A percentile compares a stretch with the other conserved stretches of the same genome.
These are phyloP conservation scores for Suillus luteus DNA, from an alignment of 768 basidiomycete genomes.

Conservation along the genomic window DNA sequence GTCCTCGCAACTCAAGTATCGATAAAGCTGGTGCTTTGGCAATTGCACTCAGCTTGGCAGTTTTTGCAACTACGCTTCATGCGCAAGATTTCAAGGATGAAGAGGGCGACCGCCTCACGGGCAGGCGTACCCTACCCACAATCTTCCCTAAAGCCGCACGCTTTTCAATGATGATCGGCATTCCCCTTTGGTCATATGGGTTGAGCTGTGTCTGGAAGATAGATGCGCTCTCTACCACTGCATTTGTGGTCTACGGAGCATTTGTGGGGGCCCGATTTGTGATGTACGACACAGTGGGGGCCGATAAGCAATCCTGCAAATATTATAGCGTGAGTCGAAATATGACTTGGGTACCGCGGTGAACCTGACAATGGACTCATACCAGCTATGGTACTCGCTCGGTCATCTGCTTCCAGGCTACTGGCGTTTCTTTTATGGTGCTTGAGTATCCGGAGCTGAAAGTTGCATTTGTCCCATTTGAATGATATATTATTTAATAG, in stretches of 20 bases:
- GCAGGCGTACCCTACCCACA: slow-evolving; percentile 48
- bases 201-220: slow-evolving; percentile 40
- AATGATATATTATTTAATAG: neutral
- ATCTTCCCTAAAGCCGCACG: slow-evolving; percentile 41
- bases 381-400: slow-evolving; percentile 37
- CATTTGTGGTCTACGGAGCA: slow-evolving; percentile 35
- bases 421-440: slow-evolving; percentile 35
- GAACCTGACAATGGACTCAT: neutral
- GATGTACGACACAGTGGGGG: slow-evolving; percentile 27
- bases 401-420: slow-evolving; percentile 38
- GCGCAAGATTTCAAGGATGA: slow-evolving; percentile 51
- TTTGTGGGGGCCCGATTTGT: slow-evolving; percentile 39
- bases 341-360: neutral
- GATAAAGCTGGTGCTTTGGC: slow-evolving; percentile 31
- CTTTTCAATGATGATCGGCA: slow-evolving; percentile 32
- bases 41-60: slow-evolving; percentile 36
- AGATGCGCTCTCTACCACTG: slow-evolving; percentile 24
- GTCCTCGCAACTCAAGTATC: slow-evolving; percentile 20
- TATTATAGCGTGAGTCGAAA: slow-evolving; percentile 37
- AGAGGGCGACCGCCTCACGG: slow-evolving; percentile 40
- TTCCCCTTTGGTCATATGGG: slow-evolving; percentile 41
- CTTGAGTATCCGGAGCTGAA: neutral
- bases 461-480: neutral
- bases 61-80: slow-evolving; percentile 49
- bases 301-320: slow-evolving; percentile 38